Percentiles rank a stretch among this genome's conserved stretches.
Conservation (phyloP, 192 early-diverging fungal genomes). For the Coemansia sp. region DNA sequence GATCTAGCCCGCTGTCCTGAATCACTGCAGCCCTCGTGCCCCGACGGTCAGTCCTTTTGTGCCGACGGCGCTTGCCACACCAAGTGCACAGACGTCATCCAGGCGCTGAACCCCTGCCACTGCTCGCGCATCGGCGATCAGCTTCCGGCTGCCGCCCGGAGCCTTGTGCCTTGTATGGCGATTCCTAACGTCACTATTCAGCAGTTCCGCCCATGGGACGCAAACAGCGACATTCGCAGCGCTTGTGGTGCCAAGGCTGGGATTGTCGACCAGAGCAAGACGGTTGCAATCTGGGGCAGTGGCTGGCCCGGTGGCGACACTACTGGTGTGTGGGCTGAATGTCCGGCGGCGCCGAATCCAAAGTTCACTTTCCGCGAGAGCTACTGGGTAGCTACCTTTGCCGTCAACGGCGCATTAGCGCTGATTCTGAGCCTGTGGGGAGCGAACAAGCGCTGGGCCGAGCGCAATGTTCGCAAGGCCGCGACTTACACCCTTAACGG, state of each 20-base stretch:
- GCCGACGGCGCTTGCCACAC: slow-evolving; percentile 55
- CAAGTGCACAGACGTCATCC: slow-evolving; percentile 31
- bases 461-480: slow-evolving; percentile 14
- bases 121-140: slow-evolving; percentile 21
- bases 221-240: slow-evolving; percentile 20
- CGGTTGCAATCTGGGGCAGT: slow-evolving; percentile 7
- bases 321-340: slow-evolving; percentile 51
- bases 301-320: slow-evolving; percentile 15
- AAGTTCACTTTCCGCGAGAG: slow-evolving; percentile 39
- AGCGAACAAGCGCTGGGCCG: slow-evolving; percentile 36
- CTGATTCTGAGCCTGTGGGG: slow-evolving; percentile 47
- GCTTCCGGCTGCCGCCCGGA: slow-evolving; percentile 18
- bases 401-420: slow-evolving; percentile 29
- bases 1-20: slow-evolving; percentile 45
- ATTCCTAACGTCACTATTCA: slow-evolving; percentile 46
- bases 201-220: slow-evolving; percentile 27
- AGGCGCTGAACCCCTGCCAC: slow-evolving; percentile 43
- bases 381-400: slow-evolving; percentile 47
- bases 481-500: too few relatives aligned
- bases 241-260: slow-evolving; percentile 12
- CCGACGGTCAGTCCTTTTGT: slow-evolving; percentile 46
- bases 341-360: slow-evolving; percentile 29
- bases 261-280: slow-evolving; percentile 27
- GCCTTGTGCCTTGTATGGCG: slow-evolving; percentile 34
- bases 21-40: slow-evolving; percentile 25